Conservation (phyloP, 805 yeast genomes). For the Jamesozyma jinghongensis region DNA sequence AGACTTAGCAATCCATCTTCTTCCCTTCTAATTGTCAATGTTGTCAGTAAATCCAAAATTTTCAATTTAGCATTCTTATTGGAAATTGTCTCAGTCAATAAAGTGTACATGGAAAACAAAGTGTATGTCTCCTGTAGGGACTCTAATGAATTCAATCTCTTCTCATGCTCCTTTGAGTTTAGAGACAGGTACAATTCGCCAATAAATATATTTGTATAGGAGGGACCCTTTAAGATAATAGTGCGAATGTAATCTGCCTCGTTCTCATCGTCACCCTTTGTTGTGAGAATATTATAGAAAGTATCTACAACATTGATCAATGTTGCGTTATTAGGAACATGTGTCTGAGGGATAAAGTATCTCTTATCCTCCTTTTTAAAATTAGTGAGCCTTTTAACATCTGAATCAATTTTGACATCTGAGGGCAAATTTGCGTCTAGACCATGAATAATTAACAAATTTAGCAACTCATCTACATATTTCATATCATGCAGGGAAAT, state of each 20-base stretch:
- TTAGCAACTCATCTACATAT: conserved; percentile 54
- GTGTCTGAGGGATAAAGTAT: conserved; percentile 13
- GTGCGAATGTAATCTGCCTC: conserved; percentile 22
- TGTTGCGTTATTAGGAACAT: conserved; percentile 7
- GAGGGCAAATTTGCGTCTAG: conserved; percentile 53
- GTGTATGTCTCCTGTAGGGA: conserved; percentile 54
- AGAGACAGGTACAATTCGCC: conserved; percentile 29
- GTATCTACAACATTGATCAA: conserved; percentile 12
- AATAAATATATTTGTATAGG: conserved; percentile 51
- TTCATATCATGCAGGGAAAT: conserved; percentile 83
- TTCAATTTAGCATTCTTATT: conserved; percentile 39
- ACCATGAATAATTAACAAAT: conserved; percentile 59
- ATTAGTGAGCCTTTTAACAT: conserved; percentile 46
- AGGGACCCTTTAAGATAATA: conserved; percentile 54
- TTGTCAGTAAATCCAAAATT: conserved; percentile 43
- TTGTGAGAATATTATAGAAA: conserved; percentile 18
- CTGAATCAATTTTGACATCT: conserved; percentile 56
- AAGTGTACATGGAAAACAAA: conserved; percentile 50
- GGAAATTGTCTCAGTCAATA: conserved; percentile 43
- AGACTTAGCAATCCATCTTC: conserved; percentile 65
- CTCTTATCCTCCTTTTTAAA: conserved; percentile 30
- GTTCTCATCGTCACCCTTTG: conserved; percentile 5
- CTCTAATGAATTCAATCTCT: conserved; percentile 30
- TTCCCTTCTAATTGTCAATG: conserved; percentile 45
- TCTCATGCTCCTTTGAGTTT: conserved; percentile 24